Conservation (phyloP, 495 filamentous ascomycete species). For the Acidomyces sp. region DNA sequence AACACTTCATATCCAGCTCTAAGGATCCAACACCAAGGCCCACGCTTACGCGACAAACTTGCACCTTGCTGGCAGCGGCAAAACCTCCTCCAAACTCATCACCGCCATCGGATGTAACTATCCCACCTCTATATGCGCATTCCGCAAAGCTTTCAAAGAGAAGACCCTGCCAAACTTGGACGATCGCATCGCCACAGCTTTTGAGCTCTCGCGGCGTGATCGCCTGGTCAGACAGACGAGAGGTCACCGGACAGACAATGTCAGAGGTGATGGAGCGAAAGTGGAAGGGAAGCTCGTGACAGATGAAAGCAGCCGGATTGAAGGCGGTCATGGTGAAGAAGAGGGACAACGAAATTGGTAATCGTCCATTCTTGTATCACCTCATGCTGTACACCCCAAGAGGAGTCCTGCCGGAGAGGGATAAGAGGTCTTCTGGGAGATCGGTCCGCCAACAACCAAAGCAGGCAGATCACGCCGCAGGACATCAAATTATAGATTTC, state of each 20-base stretch:
- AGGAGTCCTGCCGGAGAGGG: constrained; percentile 12
- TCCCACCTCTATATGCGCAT: constrained; percentile 20
- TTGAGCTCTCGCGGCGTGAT: constrained; percentile 1
- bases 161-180: constrained; percentile 26
- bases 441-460: background rate
- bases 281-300: too few relatives aligned
- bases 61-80: constrained; percentile 17
- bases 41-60: constrained; percentile 32
- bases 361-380: constrained; percentile 14
- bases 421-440: background rate
- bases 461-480: background rate
- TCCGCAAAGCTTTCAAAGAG: constrained; percentile 23
- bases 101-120: constrained; percentile 17
- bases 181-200: constrained; percentile 14
- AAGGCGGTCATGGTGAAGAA: background rate
- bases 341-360: too few relatives aligned
- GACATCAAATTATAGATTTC: constrained; percentile 10
- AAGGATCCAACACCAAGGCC: constrained; percentile 36
- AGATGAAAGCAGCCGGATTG: too few relatives aligned
- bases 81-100: constrained; percentile 16
- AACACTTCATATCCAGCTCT: constrained; percentile 32
- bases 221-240: constrained; percentile 4
- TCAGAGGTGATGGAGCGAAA: background rate
- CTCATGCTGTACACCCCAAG: constrained; percentile 8
- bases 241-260: too few relatives aligned